These are phyloP conservation scores for Penicillium digitatum DNA, from an alignment of 2,329 filamentous ascomycete species.

Conservation along the genomic window DNA sequence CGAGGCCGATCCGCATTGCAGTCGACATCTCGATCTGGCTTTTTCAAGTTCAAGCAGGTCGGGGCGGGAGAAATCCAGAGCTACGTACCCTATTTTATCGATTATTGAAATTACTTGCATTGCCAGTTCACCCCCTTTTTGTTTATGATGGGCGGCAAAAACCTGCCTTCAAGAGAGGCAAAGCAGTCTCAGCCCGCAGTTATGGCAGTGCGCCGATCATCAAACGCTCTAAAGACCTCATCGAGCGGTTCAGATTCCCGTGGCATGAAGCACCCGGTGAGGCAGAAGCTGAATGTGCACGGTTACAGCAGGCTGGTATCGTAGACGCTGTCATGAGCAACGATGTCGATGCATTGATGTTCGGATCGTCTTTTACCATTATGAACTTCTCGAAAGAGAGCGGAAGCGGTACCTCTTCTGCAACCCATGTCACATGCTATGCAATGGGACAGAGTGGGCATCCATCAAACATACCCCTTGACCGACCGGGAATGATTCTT, in stretches of 20 bases:
- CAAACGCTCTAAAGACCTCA: conserved; percentile 75
- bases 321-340: conserved; percentile 94
- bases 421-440: conserved; percentile 84
- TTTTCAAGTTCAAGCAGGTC: conserved; percentile 82
- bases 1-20: conserved; percentile 75
- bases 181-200: conserved; percentile 51
- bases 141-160: conserved; percentile 86
- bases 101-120: conserved; percentile 68
- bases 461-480: conserved; percentile 49
- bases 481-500: conserved; percentile 85
- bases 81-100: conserved; percentile 91
- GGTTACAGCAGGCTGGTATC: conserved; percentile 73
- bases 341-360: conserved; percentile 97
- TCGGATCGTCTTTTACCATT: conserved; percentile 75
- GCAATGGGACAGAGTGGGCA: conserved; percentile 43
- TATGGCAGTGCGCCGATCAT: conserved; percentile 62
- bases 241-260: conserved; percentile 79
- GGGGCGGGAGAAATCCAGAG: conserved; percentile 83
- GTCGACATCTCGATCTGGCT: conserved; percentile 98
- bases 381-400: conserved; percentile 78
- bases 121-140: conserved; percentile 81
- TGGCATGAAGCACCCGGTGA: conserved; percentile 87
- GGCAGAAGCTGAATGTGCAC: conserved; percentile 90
- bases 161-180: conserved; percentile 83
- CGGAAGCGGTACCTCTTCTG: conserved; percentile 55